Evolutionary conservation across 2,329 filamentous ascomycete species (phyloP).

Genomic region (Claviceps pazoutovae): DNA sequence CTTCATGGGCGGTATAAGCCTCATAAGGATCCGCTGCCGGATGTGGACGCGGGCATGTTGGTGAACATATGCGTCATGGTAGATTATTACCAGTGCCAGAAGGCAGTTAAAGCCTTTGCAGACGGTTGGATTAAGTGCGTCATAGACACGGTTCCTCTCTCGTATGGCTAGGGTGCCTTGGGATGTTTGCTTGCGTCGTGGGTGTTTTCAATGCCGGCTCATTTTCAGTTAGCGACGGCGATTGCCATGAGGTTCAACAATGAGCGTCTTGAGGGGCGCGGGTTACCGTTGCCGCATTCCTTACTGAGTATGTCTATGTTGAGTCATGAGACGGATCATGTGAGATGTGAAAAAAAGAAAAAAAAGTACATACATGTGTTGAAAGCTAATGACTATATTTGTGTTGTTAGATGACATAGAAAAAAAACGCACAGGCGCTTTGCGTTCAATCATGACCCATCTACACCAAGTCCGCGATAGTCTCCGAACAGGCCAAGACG

Average conservation of each 20-base stretch:
- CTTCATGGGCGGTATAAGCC: neutral
- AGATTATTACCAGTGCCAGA: slow-evolving; percentile 27
- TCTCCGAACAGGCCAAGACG: neutral
- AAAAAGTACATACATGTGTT: neutral
- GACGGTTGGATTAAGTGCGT: neutral
- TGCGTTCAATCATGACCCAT: fast-evolving
- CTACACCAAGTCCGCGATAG: neutral
- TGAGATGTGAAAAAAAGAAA: too few relatives aligned
- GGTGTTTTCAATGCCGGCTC: neutral
- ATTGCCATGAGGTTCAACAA: too few relatives aligned
- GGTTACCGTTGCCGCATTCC: neutral
- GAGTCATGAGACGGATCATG: too few relatives aligned
- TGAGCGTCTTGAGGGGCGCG: too few relatives aligned
- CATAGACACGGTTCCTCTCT: neutral
- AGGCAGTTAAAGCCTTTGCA: slow-evolving; percentile 25
- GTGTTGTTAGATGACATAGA: neutral
- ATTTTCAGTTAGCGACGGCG: too few relatives aligned
- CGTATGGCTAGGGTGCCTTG: neutral
- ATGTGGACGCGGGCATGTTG: slow-evolving; percentile 24
- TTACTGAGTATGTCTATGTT: too few relatives aligned
- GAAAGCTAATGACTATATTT: neutral
- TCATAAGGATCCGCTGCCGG: slow-evolving; percentile 5
- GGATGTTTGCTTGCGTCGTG: neutral
- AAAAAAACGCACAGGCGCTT: neutral
- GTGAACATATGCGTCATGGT: slow-evolving; percentile 28